phyloP scores from a whole-genome alignment of 108 stramenopile species.

The Stephanodiscus minutulus region DNA sequence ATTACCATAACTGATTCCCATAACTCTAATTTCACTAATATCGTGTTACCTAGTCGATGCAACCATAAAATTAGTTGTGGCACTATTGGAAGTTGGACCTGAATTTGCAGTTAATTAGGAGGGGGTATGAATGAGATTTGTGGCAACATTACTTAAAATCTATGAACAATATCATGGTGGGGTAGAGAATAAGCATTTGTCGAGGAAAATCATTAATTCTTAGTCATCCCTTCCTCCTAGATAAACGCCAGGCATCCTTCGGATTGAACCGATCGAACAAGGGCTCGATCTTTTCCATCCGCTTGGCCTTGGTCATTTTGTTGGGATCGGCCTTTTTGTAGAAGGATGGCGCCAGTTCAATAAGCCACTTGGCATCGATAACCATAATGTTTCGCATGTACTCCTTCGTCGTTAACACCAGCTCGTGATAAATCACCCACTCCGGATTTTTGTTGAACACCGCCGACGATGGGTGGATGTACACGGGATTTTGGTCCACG shows the following conservation, averaged over 20 bases:
- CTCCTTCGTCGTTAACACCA: constrained; percentile 98
- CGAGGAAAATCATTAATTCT: neutral
- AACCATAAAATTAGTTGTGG: no score
- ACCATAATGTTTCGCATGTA: constrained; percentile 99
- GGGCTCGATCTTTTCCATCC: constrained; percentile 98
- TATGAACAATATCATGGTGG: no score
- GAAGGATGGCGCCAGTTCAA: constrained; percentile 97
- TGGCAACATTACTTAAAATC: no score
- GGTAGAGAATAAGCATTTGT: no score
- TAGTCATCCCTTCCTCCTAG: constrained; percentile 83
- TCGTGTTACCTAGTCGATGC: no score
- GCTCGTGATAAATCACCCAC: constrained; percentile 98
- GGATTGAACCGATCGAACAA: constrained; percentile 97
- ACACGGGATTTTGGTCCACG: constrained; percentile 97
- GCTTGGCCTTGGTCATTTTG: constrained; percentile 92
- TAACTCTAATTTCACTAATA: no score
- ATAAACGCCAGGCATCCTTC: constrained; percentile 92
- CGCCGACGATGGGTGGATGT: constrained; percentile 96
- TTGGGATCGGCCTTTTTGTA: constrained; percentile 95
- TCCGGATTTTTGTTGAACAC: constrained; percentile 99
- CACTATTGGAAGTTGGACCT: no score
- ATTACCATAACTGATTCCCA: no score
- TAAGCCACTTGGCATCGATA: constrained; percentile 98
- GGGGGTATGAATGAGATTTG: no score
- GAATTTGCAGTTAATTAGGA: no score